phyloP scores from a whole-genome alignment of 768 basidiomycete species.

The Krasilnikovozyma curviuscula region DNA sequence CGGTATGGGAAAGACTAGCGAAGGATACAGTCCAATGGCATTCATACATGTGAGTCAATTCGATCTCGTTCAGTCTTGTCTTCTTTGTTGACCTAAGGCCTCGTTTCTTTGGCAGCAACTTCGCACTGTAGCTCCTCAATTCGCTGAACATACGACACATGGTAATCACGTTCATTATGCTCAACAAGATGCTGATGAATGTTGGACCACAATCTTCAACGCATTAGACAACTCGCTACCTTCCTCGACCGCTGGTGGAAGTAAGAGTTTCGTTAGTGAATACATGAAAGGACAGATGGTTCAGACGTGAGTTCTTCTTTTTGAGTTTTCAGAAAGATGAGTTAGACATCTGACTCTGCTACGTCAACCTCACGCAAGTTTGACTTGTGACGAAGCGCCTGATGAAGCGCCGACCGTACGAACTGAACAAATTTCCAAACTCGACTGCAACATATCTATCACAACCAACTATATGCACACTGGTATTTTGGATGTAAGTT shows the following conservation, averaged over 20 bases:
- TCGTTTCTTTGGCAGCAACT: conserved; percentile 27
- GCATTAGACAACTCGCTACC: conserved; percentile 48
- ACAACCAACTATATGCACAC: conserved; percentile 72
- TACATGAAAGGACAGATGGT: conserved; percentile 61
- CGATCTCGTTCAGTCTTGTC: background rate
- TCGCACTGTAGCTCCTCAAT: conserved; percentile 69
- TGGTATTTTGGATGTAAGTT: conserved; percentile 59
- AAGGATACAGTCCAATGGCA: conserved; percentile 45
- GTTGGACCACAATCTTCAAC: conserved; percentile 55
- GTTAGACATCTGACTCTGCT: background rate
- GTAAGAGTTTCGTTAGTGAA: conserved; percentile 52
- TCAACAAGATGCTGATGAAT: conserved; percentile 67
- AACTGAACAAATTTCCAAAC: conserved; percentile 58
- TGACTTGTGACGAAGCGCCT: conserved; percentile 61
- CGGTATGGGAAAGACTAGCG: conserved; percentile 55
- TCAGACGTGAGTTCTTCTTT: conserved; percentile 36
- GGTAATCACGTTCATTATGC: conserved; percentile 64
- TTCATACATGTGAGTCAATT: conserved; percentile 39
- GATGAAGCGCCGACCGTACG: conserved; percentile 50
- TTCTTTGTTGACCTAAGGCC: background rate
- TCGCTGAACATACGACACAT: conserved; percentile 44
- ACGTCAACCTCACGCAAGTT: conserved; percentile 28
- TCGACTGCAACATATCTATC: conserved; percentile 78
- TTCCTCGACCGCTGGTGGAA: conserved; percentile 19
- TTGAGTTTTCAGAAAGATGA: background rate